Evolutionary conservation across 306 rosid species (phyloP), one percentile per base, ranked within the genome.

Genomic region (Dalbergia cultrata): DNA sequence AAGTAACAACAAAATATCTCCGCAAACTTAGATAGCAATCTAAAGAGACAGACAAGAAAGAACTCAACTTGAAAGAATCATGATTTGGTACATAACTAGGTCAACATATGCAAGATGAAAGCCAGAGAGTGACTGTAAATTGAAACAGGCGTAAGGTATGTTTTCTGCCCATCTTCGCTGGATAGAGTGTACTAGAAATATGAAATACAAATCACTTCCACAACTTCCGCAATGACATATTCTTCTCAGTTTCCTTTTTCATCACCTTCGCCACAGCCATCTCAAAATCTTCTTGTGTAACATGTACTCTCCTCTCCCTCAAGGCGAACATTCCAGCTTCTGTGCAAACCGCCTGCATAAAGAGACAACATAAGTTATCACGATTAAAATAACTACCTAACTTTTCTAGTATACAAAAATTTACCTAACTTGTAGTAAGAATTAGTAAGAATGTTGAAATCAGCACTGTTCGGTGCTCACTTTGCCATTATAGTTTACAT

Each of bases 191-290:
- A 60, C 37, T 34, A 68, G 26, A 74, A 63, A 77, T 57, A 77
- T 35, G 13, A 84, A 84, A 62, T 57, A 66, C 67, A 84, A 69
- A 62, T 86, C 89, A 96, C 88, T 96, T 92, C 99, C 99, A 96
- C 66, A 96, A 87, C 95, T 96, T 96, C 75, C 98, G 93, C 84
- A 96, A 79, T 6, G 99, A 96, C 99, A 96, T 92, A 70, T 92
- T 96, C 84, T 93, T 96, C 88, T 93, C 97, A 0, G 92, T 92
- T 74, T 96, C 99, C 97, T 93, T 92, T 79, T 96, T 96, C 99
- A 93, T 96, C n/a, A 93, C 99, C 93, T 96, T 96, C 43, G 98
- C 99, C 69, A 96, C 99, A 4, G 97, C 99, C 97, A 96, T 96
- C 90, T 96, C 99, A 60, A 96, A 96, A 81, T 96, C 99, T 81